A percentile compares a stretch with the other conserved stretches of the same genome.
Conservation (phyloP, 176 grass and related monocot genomes). For the Lolium perenne region DNA sequence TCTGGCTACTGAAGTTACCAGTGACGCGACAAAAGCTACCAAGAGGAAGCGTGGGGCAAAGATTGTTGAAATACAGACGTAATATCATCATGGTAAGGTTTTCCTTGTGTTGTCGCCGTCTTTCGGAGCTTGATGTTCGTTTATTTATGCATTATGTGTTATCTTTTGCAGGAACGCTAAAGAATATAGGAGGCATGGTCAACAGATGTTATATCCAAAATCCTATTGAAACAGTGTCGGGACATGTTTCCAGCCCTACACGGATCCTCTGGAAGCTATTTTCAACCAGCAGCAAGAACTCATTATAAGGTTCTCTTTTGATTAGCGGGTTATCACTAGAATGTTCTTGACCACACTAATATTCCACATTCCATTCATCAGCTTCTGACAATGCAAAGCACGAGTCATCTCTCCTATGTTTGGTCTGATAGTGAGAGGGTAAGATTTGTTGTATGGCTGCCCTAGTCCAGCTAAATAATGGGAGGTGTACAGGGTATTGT, state of each 20-base stretch:
- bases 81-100: conserved; percentile 16
- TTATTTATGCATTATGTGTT: not conserved
- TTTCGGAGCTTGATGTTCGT: conserved; percentile 3
- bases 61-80: not conserved
- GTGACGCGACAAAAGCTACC: conserved; percentile 30
- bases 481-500: not conserved
- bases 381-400: not conserved
- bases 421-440: not conserved
- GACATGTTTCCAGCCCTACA: not conserved
- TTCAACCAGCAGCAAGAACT: not conserved
- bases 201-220: not conserved
- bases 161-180: not conserved
- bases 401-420: not conserved
- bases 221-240: not conserved
- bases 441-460: not conserved
- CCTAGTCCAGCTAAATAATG: conserved; percentile 22
- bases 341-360: not conserved
- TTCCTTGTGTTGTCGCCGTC: not conserved
- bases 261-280: not conserved
- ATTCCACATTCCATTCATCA: not conserved
- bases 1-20: conserved; percentile 7
- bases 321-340: not conserved
- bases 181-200: not conserved
- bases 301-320: conserved; percentile 16
- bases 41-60: conserved; percentile 57